Conservation (phyloP, 2,329 filamentous ascomycete genomes). For the Arthrobotrys entomopaga region DNA sequence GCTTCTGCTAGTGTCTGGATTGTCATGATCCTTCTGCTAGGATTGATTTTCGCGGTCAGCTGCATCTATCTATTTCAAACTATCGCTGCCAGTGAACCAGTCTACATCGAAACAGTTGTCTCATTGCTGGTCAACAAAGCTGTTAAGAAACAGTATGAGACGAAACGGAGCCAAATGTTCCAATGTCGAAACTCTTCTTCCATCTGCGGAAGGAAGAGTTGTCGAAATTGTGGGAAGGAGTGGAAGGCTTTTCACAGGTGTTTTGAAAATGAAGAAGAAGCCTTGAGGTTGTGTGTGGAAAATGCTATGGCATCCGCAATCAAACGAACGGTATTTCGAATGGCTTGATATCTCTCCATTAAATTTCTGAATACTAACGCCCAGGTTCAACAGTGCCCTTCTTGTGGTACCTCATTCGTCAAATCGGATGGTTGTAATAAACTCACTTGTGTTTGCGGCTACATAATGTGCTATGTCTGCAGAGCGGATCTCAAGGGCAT, state of each 20-base stretch:
- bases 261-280: constrained; percentile 82
- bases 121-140: constrained; percentile 15
- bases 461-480: constrained; percentile 98
- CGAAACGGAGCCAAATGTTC: constrained; percentile 80
- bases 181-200: constrained; percentile 72
- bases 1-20: constrained; percentile 56
- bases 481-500: constrained; percentile 77
- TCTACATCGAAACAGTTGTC: constrained; percentile 33
- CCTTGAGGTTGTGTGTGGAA: constrained; percentile 88
- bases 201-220: constrained; percentile 75
- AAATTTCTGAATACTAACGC: neutral
- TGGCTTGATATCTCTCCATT: neutral
- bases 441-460: constrained; percentile 92
- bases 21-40: constrained; percentile 15
- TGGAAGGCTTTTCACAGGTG: constrained; percentile 93
- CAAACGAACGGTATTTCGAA: constrained; percentile 70
- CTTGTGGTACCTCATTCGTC: constrained; percentile 90
- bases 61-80: constrained; percentile 44
- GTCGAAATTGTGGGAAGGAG: constrained; percentile 80
- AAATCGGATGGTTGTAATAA: constrained; percentile 97
- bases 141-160: constrained; percentile 70
- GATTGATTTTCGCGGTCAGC: constrained; percentile 16
- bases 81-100: constrained; percentile 18
- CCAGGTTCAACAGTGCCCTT: constrained; percentile 74
- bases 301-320: constrained; percentile 92